These are phyloP conservation scores for Backusella sp. DNA, from an alignment of 192 early-diverging fungal species.

Conservation along the genomic window DNA sequence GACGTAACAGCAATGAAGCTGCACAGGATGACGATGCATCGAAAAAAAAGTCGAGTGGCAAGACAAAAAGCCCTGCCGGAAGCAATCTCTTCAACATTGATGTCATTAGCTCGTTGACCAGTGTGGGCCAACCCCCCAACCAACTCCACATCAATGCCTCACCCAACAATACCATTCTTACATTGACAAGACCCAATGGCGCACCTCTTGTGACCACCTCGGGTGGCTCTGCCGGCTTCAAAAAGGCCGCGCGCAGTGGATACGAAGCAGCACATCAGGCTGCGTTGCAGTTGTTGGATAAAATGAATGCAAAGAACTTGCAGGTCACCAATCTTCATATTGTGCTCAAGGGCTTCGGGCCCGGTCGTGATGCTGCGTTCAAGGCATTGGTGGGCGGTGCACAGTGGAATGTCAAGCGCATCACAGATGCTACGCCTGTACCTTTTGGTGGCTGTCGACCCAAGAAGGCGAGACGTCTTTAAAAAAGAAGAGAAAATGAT, in stretches of 20 bases:
- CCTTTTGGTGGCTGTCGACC: constrained; percentile 92
- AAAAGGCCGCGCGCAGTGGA: constrained; percentile 84
- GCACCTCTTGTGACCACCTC: constrained; percentile 69
- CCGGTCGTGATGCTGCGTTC: constrained; percentile 88
- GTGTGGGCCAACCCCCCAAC: constrained; percentile 28
- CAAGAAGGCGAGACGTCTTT: constrained; percentile 80
- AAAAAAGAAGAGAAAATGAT: background rate
- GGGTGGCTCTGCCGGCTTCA: constrained; percentile 83
- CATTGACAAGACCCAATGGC: constrained; percentile 72
- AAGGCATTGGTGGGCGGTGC: constrained; percentile 76
- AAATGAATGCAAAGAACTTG: constrained; percentile 65
- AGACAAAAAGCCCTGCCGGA: background rate
- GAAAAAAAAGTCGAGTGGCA: background rate
- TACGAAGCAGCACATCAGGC: constrained; percentile 93
- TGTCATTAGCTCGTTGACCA: background rate
- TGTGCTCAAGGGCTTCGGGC: constrained; percentile 86
- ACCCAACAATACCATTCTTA: constrained; percentile 89
- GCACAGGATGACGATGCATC: constrained; percentile 13
- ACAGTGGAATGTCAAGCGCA: constrained; percentile 67
- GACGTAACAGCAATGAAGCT: background rate
- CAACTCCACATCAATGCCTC: constrained; percentile 55
- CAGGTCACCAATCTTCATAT: constrained; percentile 68
- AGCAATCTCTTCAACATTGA: background rate
- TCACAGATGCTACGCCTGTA: constrained; percentile 89
- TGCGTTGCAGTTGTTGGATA: constrained; percentile 67